Percentiles rank a stretch among this genome's conserved stretches.
phyloP scores from a whole-genome alignment of 768 basidiomycete genomes.

The Rickenella mellea region DNA sequence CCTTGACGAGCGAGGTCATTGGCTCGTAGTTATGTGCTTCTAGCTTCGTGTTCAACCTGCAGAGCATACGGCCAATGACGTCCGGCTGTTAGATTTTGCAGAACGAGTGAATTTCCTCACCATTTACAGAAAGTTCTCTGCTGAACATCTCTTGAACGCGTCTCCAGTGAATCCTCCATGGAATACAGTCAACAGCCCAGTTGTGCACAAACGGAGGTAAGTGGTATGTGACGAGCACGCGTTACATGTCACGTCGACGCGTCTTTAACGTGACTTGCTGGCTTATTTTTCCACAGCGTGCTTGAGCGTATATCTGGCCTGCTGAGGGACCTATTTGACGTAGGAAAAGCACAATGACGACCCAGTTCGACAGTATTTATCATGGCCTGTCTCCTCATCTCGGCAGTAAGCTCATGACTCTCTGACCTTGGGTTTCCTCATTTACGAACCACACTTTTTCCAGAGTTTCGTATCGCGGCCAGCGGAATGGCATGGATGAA shows the following conservation, averaged over 20 bases:
- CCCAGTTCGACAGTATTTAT: constrained; percentile 82
- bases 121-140: constrained; percentile 90
- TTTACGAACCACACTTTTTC: constrained; percentile 1
- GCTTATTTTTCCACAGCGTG: too few species aligned
- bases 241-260: background rate
- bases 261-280: background rate
- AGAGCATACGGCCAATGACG: constrained; percentile 3
- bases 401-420: constrained; percentile 59
- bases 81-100: background rate
- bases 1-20: constrained; percentile 82
- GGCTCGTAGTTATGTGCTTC: constrained; percentile 77
- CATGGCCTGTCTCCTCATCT: constrained; percentile 60
- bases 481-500: constrained; percentile 96
- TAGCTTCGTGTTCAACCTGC: constrained; percentile 92
- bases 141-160: constrained; percentile 55
- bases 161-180: constrained; percentile 50
- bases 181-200: background rate
- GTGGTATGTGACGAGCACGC: background rate
- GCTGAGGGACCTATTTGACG: too few species aligned
- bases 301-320: too few species aligned
- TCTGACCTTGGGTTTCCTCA: background rate
- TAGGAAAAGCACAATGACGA: constrained; percentile 43
- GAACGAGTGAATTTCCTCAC: too few species aligned
- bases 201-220: background rate
- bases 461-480: constrained; percentile 80